phyloP scores from a whole-genome alignment of 2,329 filamentous ascomycete genomes.

The Fulvia fulva region DNA sequence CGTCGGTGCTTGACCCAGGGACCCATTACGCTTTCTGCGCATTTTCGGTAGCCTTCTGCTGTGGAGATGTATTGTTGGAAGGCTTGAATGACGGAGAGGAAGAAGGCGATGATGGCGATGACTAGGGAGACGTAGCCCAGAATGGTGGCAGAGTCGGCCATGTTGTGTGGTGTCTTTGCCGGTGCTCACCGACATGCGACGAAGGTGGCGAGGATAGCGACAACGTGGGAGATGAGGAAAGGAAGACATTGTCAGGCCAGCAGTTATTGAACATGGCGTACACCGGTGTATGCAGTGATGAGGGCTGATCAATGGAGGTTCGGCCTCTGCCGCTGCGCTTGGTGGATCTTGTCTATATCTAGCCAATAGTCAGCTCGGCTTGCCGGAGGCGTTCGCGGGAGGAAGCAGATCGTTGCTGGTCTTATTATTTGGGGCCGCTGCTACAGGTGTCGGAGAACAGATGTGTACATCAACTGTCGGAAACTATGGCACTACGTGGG shows the following conservation, averaged over 20 bases:
- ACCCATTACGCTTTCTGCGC: constrained; percentile 10
- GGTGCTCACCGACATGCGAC: not conserved
- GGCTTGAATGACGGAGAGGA: constrained; percentile 9
- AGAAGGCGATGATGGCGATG: constrained; percentile 11
- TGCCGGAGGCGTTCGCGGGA: not conserved
- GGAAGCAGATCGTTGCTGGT: not conserved
- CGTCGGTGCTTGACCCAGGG: constrained; percentile 9
- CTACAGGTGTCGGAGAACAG: not conserved
- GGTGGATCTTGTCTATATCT: not conserved
- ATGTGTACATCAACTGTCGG: no score
- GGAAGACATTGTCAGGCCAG: not conserved
- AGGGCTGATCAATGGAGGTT: not conserved
- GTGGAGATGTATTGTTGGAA: constrained; percentile 11
- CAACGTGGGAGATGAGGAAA: not conserved
- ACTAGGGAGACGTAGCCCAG: constrained; percentile 5
- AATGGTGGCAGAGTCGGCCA: constrained; percentile 1
- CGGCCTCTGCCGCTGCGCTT: not conserved
- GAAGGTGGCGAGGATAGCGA: not conserved
- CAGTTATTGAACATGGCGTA: not conserved
- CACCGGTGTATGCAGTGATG: not conserved
- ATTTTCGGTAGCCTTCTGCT: constrained; percentile 14
- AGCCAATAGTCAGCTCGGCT: not conserved
- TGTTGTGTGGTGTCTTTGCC: not conserved
- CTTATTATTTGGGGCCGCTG: not conserved
- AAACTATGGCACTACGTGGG: no score